Evolutionary conservation across 1,139 yeast species (phyloP), one percentile per base, ranked within the genome.

Genomic region (Pneumocystis wakefieldiae): DNA sequence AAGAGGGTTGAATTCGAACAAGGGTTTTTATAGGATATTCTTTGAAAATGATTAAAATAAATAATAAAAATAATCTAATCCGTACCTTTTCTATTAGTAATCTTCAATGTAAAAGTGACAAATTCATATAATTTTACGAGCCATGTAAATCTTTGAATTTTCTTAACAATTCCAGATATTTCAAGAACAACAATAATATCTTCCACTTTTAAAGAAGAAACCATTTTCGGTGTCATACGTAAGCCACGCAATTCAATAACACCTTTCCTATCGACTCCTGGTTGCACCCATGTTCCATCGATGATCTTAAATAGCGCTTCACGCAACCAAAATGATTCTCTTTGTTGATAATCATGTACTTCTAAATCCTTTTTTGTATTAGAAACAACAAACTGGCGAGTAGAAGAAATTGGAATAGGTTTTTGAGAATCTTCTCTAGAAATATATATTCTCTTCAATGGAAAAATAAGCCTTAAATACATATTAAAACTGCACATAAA

Each of bases 311-410:
- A 74, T 1, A 92, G 72, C 64, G 79, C 78, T 64, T 86, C 83
- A 64, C 95, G 76, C 65, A 86, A 80, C 98, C 98, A 92, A 72
- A 90, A 92, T 6, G 81, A 75, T 67, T 83, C 84, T 65, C 83
- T 78, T 74, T 83, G 59, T 68, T 72, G 67, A 74, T 77, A 65
- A 81, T 62, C 64, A 32, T 55, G 37, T 5, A 29, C 64, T 7
- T 61, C 39, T 19, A 59, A 42, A 29, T 29, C n/a, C 58, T 28
- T 42, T 87, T 64, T 80, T 85, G 69, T 74, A 80, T 76, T 2
- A 81, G 83, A 0, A 83, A 84, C 80, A 24, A 89, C 78, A 70
- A 84, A 87, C 73, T 90, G 96, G 66, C 84, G 83, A 60, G 83
- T 82, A 57, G 86, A 73, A 59, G 90, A 75, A 37, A 88, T 84